phyloP scores from a whole-genome alignment of 106 monocot species.

The Dioscorea alata region DNA sequence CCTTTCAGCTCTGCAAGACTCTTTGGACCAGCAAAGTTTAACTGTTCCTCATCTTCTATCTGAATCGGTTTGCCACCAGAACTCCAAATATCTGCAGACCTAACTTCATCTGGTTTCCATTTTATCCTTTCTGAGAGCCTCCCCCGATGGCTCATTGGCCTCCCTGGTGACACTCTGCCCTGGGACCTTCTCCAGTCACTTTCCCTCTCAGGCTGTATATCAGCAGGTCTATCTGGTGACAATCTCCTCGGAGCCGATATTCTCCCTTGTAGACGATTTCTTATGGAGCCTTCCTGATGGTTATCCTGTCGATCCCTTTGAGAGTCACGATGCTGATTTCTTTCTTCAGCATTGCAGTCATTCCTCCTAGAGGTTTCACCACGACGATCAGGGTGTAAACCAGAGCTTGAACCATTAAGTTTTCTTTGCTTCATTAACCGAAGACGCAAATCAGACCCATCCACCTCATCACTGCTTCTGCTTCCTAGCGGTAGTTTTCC shows the following conservation, averaged over 20 bases:
- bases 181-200: slow-evolving; percentile 27
- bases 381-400: slow-evolving; percentile 22
- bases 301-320: neutral
- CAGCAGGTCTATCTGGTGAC: slow-evolving; percentile 13
- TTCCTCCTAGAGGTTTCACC: slow-evolving; percentile 10
- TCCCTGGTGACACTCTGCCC: slow-evolving; percentile 35
- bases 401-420: slow-evolving; percentile 33
- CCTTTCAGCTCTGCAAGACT: slow-evolving; percentile 78
- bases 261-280: slow-evolving; percentile 72
- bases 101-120: slow-evolving; percentile 17
- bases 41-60: slow-evolving; percentile 31
- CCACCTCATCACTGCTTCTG: slow-evolving; percentile 21
- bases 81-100: slow-evolving; percentile 15
- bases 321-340: slow-evolving; percentile 8
- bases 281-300: slow-evolving; percentile 15
- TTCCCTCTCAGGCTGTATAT: slow-evolving; percentile 25
- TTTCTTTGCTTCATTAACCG: slow-evolving; percentile 65
- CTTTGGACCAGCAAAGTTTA: slow-evolving; percentile 72
- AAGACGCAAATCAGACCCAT: slow-evolving; percentile 65
- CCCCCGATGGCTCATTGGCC: slow-evolving; percentile 6
- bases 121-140: slow-evolving; percentile 38
- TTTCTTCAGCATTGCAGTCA: slow-evolving; percentile 26
- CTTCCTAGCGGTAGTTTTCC: slow-evolving; percentile 20
- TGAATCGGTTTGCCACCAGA: neutral
- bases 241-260: slow-evolving; percentile 48